Conservation (phyloP, 805 yeast genomes). For the Schwanniomyces vanrijiae region DNA sequence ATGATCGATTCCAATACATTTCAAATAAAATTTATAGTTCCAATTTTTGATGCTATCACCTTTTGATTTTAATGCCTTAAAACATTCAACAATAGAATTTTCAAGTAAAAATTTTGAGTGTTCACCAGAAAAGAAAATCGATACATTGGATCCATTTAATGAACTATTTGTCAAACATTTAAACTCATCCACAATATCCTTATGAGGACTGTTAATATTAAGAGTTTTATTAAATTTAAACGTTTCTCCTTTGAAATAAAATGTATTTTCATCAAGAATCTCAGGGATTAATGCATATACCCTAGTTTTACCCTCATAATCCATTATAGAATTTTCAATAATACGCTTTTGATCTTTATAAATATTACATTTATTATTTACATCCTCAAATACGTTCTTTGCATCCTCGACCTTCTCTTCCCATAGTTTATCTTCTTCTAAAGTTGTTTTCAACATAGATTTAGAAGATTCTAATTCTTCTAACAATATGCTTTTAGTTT, state of each 20-base stretch:
- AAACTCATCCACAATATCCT: slow-evolving; percentile 19
- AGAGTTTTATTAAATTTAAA: slow-evolving; percentile 20
- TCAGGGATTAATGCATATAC: slow-evolving; percentile 19
- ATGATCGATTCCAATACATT: slow-evolving; percentile 8
- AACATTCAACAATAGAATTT: slow-evolving; percentile 9
- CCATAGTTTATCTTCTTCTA: slow-evolving; percentile 16
- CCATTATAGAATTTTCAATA: slow-evolving; percentile 50
- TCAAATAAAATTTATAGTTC: slow-evolving; percentile 9
- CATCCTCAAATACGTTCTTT: slow-evolving; percentile 16
- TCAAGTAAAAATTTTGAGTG: slow-evolving; percentile 4
- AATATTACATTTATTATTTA: slow-evolving; percentile 25
- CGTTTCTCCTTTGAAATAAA: slow-evolving; percentile 4
- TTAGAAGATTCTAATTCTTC: slow-evolving; percentile 19
- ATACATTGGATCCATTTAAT: slow-evolving; percentile 15
- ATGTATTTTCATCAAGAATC: background rate
- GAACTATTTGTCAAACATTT: slow-evolving; percentile 18
- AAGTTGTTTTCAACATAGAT: slow-evolving; percentile 13
- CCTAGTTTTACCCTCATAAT: slow-evolving; percentile 24
- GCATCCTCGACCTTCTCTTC: slow-evolving; percentile 17
- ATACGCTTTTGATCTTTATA: slow-evolving; percentile 40
- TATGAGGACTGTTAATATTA: background rate
- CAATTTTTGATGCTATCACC: slow-evolving; percentile 2
- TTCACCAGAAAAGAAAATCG: slow-evolving; percentile 18
- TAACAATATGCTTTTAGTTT: slow-evolving; percentile 15
- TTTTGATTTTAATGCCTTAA: slow-evolving; percentile 6